Evolutionary conservation across 2,329 filamentous ascomycete species (phyloP), one percentile per base, ranked within the genome.

Genomic region (Botryotinia narcissicola): DNA sequence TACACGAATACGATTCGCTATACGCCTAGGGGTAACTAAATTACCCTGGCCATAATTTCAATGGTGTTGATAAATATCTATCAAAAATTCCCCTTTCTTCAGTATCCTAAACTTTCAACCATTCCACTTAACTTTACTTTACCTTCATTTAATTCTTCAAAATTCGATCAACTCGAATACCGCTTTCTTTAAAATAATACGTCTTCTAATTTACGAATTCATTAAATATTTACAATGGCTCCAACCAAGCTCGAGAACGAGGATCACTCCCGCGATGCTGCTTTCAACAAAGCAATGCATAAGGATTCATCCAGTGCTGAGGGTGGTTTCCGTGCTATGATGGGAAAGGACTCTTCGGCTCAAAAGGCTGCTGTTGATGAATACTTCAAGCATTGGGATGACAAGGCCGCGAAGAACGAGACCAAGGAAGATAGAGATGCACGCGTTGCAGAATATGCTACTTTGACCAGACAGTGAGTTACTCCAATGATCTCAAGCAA

Each of bases 361-460:
- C 92, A 97, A 81, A 89, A 93, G 82, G 91, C 91, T 66, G 94
- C 94, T 64, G 89, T 95, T 42, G 93, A 96, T 81, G 93, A 97
- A 83, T 97, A 97, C 85, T 97, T 97, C 86, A 97, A 97, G 87
- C 94, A 97, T 83, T 97, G 93, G 93, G 94, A 97, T 83, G 92
- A 95, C 86, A 94, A 97, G 84, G 84, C 85, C 63, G 92, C 86
- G 64, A 90, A 87, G 75, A 88, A 91, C 57, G 95, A 98, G 88
- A 98, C 95, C 1, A 89, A 91, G 72, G 93, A 92, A 80, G 91
- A 89, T 78, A 90, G 95, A 80, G 91, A 93, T 83, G 93, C 74
- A 7, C 48, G 74, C 63, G 73, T 60, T 67, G 73, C 73, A 51
- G 93, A 97, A 84, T 98, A 98, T 83, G 95, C 95, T 71, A 97